Percentiles rank a stretch among this genome's conserved stretches.
Evolutionary conservation across 768 basidiomycete species (phyloP).

Genomic region (Serpula lacrymans): DNA sequence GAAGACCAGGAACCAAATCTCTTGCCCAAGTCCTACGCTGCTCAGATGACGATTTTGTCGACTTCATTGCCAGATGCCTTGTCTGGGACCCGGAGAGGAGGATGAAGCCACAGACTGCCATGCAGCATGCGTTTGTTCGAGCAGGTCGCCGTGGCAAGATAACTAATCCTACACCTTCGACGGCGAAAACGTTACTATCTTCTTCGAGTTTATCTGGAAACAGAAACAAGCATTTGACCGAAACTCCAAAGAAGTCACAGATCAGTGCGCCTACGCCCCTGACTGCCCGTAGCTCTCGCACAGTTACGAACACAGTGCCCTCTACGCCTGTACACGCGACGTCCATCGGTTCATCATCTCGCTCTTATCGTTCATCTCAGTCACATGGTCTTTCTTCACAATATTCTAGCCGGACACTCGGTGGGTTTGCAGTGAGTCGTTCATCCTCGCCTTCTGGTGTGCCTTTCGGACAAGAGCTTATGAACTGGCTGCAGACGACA

Average conservation of each 20-base stretch:
- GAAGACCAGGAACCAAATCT: conserved; percentile 88
- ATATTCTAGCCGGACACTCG: conserved; percentile 72
- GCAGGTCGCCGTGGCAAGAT: conserved; percentile 57
- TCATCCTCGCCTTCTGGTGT: conserved; percentile 29
- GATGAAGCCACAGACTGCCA: conserved; percentile 88
- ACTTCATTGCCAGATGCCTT: conserved; percentile 97
- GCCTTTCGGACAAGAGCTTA: conserved; percentile 34
- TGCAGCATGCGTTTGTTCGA: conserved; percentile 87
- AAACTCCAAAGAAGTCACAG: conserved; percentile 85
- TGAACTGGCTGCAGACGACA: conserved; percentile 34
- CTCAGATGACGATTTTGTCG: conserved; percentile 93
- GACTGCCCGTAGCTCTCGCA: conserved; percentile 69
- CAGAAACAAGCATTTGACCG: conserved; percentile 53
- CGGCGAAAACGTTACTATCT: conserved; percentile 54
- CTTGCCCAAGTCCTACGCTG: conserved; percentile 86
- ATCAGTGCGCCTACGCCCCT: conserved; percentile 88
- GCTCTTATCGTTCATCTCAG: conserved; percentile 68
- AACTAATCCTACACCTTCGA: conserved; percentile 37
- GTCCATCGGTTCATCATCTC: conserved; percentile 55
- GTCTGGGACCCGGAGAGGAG: conserved; percentile 97
- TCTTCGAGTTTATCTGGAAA: conserved; percentile 54
- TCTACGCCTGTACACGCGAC: conserved; percentile 60
- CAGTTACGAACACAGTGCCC: conserved; percentile 43
- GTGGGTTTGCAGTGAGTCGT: conserved; percentile 61
- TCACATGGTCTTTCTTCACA: conserved; percentile 68